Base-by-base conservation (phyloP, 345 rosid genomes). In the Eucalyptus lansdowneana region DNA sequence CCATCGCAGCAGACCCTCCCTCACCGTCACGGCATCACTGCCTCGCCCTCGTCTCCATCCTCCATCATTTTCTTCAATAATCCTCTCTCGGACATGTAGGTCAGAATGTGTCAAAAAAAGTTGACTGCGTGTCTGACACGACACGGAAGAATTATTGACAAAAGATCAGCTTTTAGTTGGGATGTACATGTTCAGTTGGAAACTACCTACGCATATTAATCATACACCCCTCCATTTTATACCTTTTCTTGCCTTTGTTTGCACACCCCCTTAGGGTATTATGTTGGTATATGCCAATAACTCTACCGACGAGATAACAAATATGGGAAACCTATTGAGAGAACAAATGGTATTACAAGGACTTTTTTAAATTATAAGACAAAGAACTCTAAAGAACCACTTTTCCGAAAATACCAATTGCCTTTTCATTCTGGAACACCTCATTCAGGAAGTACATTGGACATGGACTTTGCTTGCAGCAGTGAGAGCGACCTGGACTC, bases 211-310 rank as follows among this genome's bases (percentile, higher is more conserved):
- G 5, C 22, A 54, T 22, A 54, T 54, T 54, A 54, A 54, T 22
- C 27, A 54, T 54, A 54, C 60, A 54, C 60, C 60, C 11, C 27
- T 54, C 12, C 1, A 54, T 54, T 54, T 21, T 22, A 54, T 22
- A 22, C 60, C 27, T 54, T 54, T 21, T 54, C 60, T 17, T 53
- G 56, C 53, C 95, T 94, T 89, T 93, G 92, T 91, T 94, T 92
- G 90, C 97, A 96, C 40, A 96, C 89, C 98, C 99, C 95, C 92
- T 97, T 98, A 62, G 99, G 99, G 58, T 90, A 97, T 91, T 60
- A 93, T 91, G 89, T 94, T 95, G 83, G 96, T 90, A 91, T 92
- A 96, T 45, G 99, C 95, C 93, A 97, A 90, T 88, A 96, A 90
- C 92, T 96, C 98, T 72, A 94, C 90, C 88, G 97, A 94, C 91